These are phyloP conservation scores for Solanum microdontum DNA, from an alignment of 257 asterid species.

Conservation along the genomic window DNA sequence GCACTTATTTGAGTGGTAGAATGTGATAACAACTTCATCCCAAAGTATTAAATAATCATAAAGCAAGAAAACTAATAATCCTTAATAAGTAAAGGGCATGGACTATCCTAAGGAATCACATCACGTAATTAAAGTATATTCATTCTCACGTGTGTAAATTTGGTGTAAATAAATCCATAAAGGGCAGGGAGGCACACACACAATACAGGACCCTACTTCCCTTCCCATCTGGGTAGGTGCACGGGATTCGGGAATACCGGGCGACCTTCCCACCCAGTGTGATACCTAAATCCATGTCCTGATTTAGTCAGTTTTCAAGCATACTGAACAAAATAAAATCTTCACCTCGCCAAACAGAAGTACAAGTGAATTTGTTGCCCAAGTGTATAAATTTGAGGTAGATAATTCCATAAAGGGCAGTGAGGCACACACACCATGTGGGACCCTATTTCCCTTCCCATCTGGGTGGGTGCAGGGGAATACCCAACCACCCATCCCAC, in stretches of 20 bases:
- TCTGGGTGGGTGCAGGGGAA: neutral
- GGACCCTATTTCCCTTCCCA: neutral
- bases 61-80: neutral
- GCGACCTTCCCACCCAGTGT: neutral
- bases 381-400: too few species aligned
- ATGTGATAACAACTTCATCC: neutral
- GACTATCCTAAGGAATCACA: neutral
- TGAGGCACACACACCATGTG: neutral
- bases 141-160: neutral
- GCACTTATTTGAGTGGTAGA: neutral
- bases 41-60: neutral
- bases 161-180: neutral
- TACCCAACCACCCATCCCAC: neutral
- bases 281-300: neutral
- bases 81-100: neutral
- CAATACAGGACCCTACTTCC: neutral
- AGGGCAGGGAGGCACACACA: neutral
- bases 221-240: neutral
- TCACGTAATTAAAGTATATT: neutral
- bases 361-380: conserved; percentile 5
- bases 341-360: conserved; percentile 88
- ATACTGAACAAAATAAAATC: neutral
- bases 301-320: neutral
- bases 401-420: neutral
- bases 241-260: neutral